A percentile compares a stretch with the other conserved stretches of the same genome.
These are phyloP conservation scores for Calcarisporium arbuscula DNA, from an alignment of 2,329 filamentous ascomycete species.

Conservation along the genomic window DNA sequence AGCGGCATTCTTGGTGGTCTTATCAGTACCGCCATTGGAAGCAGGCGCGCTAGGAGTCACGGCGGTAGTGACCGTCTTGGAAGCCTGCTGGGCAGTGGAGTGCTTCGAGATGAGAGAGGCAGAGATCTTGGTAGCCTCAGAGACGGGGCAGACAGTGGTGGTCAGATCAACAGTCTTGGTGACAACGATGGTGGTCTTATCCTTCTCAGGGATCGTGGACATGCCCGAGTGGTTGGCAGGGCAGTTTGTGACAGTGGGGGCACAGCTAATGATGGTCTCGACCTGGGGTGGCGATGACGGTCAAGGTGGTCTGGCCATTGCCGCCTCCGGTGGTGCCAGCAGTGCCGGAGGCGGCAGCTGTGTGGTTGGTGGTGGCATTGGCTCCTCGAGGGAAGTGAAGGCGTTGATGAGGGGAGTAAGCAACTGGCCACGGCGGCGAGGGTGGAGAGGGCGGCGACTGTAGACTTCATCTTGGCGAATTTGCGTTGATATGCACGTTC, in stretches of 20 bases:
- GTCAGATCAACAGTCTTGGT: conserved; percentile 34
- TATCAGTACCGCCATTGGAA: conserved; percentile 29
- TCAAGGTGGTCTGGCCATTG: conserved; percentile 30
- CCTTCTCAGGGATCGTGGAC: conserved; percentile 27
- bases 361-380: conserved; percentile 12
- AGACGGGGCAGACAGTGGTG: conserved; percentile 39
- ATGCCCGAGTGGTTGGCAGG: conserved; percentile 26
- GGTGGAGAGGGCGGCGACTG: conserved; percentile 35
- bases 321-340: conserved; percentile 3
- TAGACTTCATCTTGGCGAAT: conserved; percentile 41
- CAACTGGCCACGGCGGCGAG: conserved; percentile 39
- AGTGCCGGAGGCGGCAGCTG: background rate
- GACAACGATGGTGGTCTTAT: conserved; percentile 25
- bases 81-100: conserved; percentile 15
- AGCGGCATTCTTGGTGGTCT: conserved; percentile 12
- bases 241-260: conserved; percentile 52
- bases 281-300: conserved; percentile 49
- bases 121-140: conserved; percentile 33
- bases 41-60: conserved; percentile 14
- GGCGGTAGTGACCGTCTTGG: background rate
- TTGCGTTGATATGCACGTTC: conserved; percentile 11
- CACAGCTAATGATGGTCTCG: conserved; percentile 53
- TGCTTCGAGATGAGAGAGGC: conserved; percentile 30
- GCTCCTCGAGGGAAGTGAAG: conserved; percentile 22
- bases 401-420: conserved; percentile 28